Evolutionary conservation across 2,329 filamentous ascomycete genomes (phyloP), one percentile per base, ranked within the genome.

Genomic region (Paracoccidioides brasiliensis): DNA sequence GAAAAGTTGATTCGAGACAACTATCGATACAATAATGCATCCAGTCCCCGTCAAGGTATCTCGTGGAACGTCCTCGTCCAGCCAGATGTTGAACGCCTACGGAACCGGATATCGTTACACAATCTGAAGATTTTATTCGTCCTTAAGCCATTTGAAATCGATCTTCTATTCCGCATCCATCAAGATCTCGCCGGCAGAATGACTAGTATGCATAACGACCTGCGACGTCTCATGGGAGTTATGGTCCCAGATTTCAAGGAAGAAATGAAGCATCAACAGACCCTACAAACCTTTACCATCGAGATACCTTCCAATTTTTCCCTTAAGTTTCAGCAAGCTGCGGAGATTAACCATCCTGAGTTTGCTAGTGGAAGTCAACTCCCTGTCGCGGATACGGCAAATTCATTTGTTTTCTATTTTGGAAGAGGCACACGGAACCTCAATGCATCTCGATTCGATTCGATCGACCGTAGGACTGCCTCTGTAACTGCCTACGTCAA

Each of bases 41-140:
- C 60, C 1, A 45, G 43, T n/a, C 58, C 60, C 38, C 32, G 55
- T 30, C 56, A 57, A 32, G 61, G 60, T 42, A 48, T 61, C 14
- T 15, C 30, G 5, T 62, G 57, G 55, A 49, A 54, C 40, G 42
- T 55, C 5, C 42, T 51, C 2, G 41, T 56, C 3, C 51, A 61
- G 49, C 43, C 58, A 10, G 54, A 61, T 15, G 60, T 62, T 8
- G 48, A 60, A 9, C 55, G 38, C 22, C 43, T 62, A 9, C 52
- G 57, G 41, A 56, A 56, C 38, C 58, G 60, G 30, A 53, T 60
- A 15, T 38, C 35, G 6, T 32, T 53, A 35, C 55, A 56, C 50
- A 56, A 56, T 33, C 37, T 40, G 38, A 53, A 53, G 30, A 33
- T 53, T 12, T 30, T 53, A 15, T 53, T 53, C n/a, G 5, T 53